Conservation (phyloP, 1,284 basidiomycete genomes). For the Trichosporon sp. region DNA sequence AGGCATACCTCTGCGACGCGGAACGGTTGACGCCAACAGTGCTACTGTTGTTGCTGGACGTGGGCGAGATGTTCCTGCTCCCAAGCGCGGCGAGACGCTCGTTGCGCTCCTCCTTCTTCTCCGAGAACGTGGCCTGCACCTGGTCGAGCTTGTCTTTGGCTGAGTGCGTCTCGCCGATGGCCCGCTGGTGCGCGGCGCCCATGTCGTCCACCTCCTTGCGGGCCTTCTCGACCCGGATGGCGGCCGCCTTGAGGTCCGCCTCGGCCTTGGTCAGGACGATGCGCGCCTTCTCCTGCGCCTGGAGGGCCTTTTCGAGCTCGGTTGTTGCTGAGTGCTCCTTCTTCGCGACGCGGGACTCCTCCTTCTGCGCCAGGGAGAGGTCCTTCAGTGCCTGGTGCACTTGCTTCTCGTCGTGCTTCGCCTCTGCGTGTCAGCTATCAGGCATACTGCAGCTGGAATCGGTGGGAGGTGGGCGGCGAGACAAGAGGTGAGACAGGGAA, state of each 20-base stretch:
- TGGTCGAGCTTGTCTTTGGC: slow-evolving; percentile 1
- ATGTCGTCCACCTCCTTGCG: slow-evolving; percentile 11
- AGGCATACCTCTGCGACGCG: slow-evolving; percentile 7
- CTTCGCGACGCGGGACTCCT: slow-evolving; percentile 33
- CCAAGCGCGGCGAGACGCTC: slow-evolving; percentile 13
- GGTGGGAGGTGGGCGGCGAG: background rate
- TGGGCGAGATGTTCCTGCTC: background rate
- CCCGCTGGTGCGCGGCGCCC: background rate
- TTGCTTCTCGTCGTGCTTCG: slow-evolving; percentile 35
- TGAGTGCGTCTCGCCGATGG: background rate
- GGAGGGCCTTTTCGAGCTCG: slow-evolving; percentile 8
- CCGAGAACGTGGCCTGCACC: slow-evolving; percentile 4
- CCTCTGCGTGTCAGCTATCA: slow-evolving; percentile 20
- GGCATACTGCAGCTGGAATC: background rate
- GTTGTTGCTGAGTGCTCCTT: background rate
- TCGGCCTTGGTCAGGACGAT: slow-evolving; percentile 14
- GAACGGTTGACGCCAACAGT: background rate
- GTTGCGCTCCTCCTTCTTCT: slow-evolving; percentile 34
- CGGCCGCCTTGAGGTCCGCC: background rate
- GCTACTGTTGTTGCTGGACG: background rate
- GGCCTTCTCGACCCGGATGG: slow-evolving; percentile 6
- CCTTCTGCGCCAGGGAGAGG: slow-evolving; percentile 42
- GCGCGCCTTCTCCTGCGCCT: slow-evolving; percentile 16
- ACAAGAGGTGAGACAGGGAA: no score
- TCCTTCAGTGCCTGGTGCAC: slow-evolving; percentile 45